phyloP scores from a whole-genome alignment of 2,329 filamentous ascomycete genomes.

The Cladophialophora immunda region DNA sequence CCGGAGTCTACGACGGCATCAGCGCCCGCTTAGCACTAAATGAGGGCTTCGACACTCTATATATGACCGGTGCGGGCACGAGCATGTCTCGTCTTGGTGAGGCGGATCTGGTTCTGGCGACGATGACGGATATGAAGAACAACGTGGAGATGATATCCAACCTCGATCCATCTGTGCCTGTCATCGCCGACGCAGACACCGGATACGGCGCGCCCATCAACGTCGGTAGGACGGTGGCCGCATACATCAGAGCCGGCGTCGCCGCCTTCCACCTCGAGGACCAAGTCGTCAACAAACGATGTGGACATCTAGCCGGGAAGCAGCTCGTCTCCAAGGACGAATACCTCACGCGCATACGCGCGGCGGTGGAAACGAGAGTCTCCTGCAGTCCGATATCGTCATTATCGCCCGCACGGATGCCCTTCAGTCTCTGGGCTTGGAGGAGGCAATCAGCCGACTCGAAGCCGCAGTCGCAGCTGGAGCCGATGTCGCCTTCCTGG shows the following conservation, averaged over 20 bases:
- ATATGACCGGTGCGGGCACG: slow-evolving; percentile 69
- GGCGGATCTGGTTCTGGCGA: slow-evolving; percentile 60
- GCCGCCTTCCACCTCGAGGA: slow-evolving; percentile 67
- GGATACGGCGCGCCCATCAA: slow-evolving; percentile 61
- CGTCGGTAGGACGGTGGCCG: slow-evolving; percentile 58
- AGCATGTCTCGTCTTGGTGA: slow-evolving; percentile 58
- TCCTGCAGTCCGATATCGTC: slow-evolving; percentile 47
- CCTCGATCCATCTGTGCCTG: slow-evolving; percentile 57
- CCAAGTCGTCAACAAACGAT: slow-evolving; percentile 51
- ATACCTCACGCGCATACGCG: slow-evolving; percentile 49
- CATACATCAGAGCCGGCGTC: slow-evolving; percentile 62
- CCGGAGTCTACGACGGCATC: slow-evolving; percentile 62
- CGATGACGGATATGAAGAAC: slow-evolving; percentile 61
- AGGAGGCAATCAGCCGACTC: slow-evolving; percentile 49
- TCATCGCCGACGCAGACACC: slow-evolving; percentile 63
- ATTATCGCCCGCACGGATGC: slow-evolving; percentile 55
- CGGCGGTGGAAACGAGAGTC: slow-evolving; percentile 49
- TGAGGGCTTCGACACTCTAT: slow-evolving; percentile 69
- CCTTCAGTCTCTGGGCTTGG: slow-evolving; percentile 46
- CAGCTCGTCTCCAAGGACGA: slow-evolving; percentile 47
- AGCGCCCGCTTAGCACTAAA: slow-evolving; percentile 59
- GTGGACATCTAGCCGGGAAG: slow-evolving; percentile 52
- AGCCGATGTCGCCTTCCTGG: slow-evolving; percentile 53
- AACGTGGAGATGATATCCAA: slow-evolving; percentile 64
- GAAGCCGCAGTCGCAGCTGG: slow-evolving; percentile 50